A percentile compares a stretch with the other conserved stretches of the same genome.
Evolutionary conservation across 768 basidiomycete genomes (phyloP).

Genomic region (Boletus pseudopeckii): DNA sequence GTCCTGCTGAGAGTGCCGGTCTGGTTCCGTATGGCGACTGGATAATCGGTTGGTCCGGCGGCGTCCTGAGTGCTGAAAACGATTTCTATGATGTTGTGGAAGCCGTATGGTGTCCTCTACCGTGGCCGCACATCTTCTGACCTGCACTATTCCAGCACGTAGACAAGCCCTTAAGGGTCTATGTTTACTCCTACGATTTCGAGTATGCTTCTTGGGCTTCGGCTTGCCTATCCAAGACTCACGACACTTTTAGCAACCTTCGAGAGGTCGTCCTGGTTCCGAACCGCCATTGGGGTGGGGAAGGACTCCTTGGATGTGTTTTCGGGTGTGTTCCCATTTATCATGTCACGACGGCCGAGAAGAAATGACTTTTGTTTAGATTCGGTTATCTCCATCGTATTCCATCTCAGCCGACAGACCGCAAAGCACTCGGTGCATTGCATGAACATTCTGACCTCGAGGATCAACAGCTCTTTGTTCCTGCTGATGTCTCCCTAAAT

Average conservation of each 20-base stretch:
- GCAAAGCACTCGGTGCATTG: slow-evolving; percentile 54
- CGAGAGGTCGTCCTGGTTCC: slow-evolving; percentile 93
- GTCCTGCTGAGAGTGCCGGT: slow-evolving; percentile 94
- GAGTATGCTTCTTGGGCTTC: slow-evolving; percentile 55
- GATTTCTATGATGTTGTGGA: slow-evolving; percentile 98
- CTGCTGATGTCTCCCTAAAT: slow-evolving; percentile 48
- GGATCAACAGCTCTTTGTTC: slow-evolving; percentile 68
- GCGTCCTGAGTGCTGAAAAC: slow-evolving; percentile 83
- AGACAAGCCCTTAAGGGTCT: slow-evolving; percentile 89
- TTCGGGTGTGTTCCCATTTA: slow-evolving; percentile 66
- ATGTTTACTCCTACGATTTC: slow-evolving; percentile 96
- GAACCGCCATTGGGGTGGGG: slow-evolving; percentile 96
- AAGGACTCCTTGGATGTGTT: slow-evolving; percentile 91
- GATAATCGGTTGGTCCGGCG: slow-evolving; percentile 91
- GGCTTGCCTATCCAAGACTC: slow-evolving; percentile 3
- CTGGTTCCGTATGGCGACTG: slow-evolving; percentile 86
- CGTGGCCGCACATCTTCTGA: background rate
- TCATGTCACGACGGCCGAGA: background rate
- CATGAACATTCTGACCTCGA: slow-evolving; percentile 53
- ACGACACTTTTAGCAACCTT: slow-evolving; percentile 57
- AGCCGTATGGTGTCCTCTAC: slow-evolving; percentile 50
- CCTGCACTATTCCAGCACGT: slow-evolving; percentile 59
- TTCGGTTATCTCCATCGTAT: slow-evolving; percentile 93
- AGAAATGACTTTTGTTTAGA: slow-evolving; percentile 36
- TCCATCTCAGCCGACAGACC: slow-evolving; percentile 68